A percentile compares a stretch with the other conserved stretches of the same genome.
These are phyloP conservation scores for Russula lepida DNA, from an alignment of 768 basidiomycete genomes.

Conservation along the genomic window DNA sequence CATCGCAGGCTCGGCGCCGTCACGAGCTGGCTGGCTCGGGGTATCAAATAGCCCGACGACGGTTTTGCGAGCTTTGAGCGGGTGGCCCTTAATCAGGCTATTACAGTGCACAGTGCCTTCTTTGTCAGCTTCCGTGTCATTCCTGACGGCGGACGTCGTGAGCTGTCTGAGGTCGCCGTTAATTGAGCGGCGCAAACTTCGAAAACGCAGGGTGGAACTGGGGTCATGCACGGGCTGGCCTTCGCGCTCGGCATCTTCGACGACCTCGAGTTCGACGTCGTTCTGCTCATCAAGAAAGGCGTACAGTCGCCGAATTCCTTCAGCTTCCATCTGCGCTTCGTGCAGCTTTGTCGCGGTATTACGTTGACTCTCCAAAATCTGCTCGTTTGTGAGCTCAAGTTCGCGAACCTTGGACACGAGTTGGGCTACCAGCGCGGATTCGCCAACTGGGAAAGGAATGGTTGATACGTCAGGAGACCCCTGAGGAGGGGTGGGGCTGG, in stretches of 20 bases:
- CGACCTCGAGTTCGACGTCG: conserved; percentile 41
- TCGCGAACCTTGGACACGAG: conserved; percentile 68
- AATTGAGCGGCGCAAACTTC: conserved; percentile 39
- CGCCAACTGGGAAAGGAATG: conserved; percentile 7
- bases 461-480: neutral
- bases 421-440: conserved; percentile 54
- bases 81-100: conserved; percentile 1
- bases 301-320: conserved; percentile 61
- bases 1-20: neutral
- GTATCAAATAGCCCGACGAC: conserved; percentile 57
- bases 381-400: conserved; percentile 62
- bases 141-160: conserved; percentile 15
- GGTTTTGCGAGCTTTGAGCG: conserved; percentile 37
- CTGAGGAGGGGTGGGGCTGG: conserved; percentile 21
- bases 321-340: conserved; percentile 64
- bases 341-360: conserved; percentile 53
- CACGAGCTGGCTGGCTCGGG: conserved; percentile 12
- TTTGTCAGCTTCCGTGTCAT: conserved; percentile 23
- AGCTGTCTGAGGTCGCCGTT: conserved; percentile 28
- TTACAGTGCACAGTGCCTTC: conserved; percentile 25
- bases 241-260: conserved; percentile 29
- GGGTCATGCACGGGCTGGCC: conserved; percentile 28
- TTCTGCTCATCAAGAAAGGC: conserved; percentile 54
- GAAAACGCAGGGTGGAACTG: conserved; percentile 38
- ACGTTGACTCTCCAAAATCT: conserved; percentile 56